These are phyloP conservation scores for Hordeum marinum DNA, from an alignment of 176 grass and related monocot species.

Conservation along the genomic window DNA sequence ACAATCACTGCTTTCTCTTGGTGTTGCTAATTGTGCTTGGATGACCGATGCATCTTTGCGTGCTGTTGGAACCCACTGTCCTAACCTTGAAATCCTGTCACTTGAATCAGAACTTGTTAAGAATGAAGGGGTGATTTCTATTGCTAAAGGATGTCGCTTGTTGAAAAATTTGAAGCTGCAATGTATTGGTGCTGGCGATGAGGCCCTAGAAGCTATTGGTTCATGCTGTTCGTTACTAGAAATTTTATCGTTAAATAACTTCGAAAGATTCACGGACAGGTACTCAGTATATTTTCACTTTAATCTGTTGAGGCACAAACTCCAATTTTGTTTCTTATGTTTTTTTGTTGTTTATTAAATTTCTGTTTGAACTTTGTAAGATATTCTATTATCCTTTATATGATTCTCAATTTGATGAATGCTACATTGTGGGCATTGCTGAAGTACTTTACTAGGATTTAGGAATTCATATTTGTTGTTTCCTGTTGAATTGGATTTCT, in stretches of 20 bases:
- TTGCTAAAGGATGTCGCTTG: slow-evolving; percentile 63
- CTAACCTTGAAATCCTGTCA: slow-evolving; percentile 50
- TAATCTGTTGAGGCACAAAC: background rate
- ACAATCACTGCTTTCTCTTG: slow-evolving; percentile 48
- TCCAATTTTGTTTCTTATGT: background rate
- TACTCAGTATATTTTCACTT: slow-evolving; percentile 18
- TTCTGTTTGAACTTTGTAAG: background rate
- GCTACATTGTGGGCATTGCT: background rate
- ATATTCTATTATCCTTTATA: background rate
- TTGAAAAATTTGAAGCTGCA: slow-evolving; percentile 77
- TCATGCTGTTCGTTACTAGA: slow-evolving; percentile 76
- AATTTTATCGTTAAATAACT: slow-evolving; percentile 62
- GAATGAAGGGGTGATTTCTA: slow-evolving; percentile 56
- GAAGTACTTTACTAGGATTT: background rate
- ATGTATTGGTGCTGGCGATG: slow-evolving; percentile 60
- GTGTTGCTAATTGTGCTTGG: slow-evolving; percentile 57
- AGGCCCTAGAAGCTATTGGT: slow-evolving; percentile 71
- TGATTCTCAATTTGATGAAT: background rate
- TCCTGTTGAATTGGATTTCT: background rate
- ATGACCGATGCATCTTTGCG: slow-evolving; percentile 75
- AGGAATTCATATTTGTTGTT: background rate
- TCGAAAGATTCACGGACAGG: slow-evolving; percentile 85
- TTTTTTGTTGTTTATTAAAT: background rate
- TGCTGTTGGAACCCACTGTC: slow-evolving; percentile 78
- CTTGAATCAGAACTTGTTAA: slow-evolving; percentile 56